Evolutionary conservation across 345 rosid species (phyloP).

Genomic region (Viola odorata): DNA sequence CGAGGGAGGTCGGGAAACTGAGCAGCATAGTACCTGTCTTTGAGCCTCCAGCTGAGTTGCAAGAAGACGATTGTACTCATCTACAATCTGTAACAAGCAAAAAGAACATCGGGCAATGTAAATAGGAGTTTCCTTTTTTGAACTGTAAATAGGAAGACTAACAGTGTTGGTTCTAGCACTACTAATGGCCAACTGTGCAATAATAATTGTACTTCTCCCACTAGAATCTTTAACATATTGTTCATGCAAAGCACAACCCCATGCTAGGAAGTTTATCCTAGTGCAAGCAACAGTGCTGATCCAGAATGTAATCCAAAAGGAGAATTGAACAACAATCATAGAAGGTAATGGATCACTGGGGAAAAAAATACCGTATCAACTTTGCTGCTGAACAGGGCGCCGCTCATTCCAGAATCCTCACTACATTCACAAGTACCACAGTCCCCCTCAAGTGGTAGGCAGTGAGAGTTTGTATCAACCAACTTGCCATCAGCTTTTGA

Average conservation of each 20-base stretch:
- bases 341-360: no score
- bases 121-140: no score
- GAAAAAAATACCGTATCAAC: conserved; percentile 65
- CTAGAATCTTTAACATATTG: not conserved
- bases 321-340: no score
- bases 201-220: not conserved
- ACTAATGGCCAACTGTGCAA: not conserved
- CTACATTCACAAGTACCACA: conserved; percentile 62
- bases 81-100: conserved; percentile 48
- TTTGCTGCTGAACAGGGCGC: conserved; percentile 80
- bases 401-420: conserved; percentile 75
- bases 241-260: conserved; percentile 2
- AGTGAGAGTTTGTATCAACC: conserved; percentile 48
- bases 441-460: conserved; percentile 54
- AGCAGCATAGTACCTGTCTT: conserved; percentile 52
- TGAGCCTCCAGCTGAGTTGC: conserved; percentile 73
- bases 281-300: no score
- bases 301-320: no score
- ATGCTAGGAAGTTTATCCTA: no score
- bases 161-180: not conserved
- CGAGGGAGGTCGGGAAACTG: not conserved
- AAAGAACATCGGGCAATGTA: conserved; percentile 8
- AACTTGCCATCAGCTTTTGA: conserved; percentile 78
- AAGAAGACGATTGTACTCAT: conserved; percentile 80
- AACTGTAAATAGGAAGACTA: not conserved